These are phyloP conservation scores for Aspergillus sparsus DNA, from an alignment of 495 filamentous ascomycete genomes.

Conservation along the genomic window DNA sequence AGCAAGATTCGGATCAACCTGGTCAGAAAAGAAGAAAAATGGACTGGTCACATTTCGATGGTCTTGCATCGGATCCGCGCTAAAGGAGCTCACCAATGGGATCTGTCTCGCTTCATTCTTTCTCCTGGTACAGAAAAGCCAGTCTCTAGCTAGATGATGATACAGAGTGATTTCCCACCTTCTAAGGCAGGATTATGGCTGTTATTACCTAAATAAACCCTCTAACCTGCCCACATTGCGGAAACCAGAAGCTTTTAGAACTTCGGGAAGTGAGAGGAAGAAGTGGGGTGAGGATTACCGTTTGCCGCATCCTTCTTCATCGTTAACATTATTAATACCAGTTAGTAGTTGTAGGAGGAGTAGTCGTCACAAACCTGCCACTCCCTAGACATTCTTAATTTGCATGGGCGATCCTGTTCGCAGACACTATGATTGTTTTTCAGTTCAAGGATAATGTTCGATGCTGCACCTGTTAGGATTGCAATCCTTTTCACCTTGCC, in stretches of 20 bases:
- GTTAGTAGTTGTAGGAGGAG: neutral
- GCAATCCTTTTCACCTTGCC: no score
- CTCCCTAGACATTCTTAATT: neutral
- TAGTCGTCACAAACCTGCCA: no score
- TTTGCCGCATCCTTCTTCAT: neutral
- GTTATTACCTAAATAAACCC: neutral
- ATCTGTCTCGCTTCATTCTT: neutral
- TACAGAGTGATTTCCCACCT: neutral
- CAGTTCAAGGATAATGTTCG: no score
- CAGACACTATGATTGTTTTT: neutral
- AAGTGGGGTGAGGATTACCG: neutral
- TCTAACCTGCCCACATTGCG: neutral
- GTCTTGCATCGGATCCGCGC: neutral
- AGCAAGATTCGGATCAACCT: neutral
- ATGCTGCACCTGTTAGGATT: no score
- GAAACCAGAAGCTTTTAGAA: neutral
- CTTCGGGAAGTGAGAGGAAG: neutral
- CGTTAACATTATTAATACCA: neutral
- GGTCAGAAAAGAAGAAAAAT: neutral
- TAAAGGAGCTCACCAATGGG: neutral
- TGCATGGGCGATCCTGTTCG: neutral
- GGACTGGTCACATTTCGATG: neutral
- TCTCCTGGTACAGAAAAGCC: no score
- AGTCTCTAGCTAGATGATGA: no score
- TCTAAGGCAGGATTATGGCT: neutral